Percentiles rank a stretch among this genome's conserved stretches.
phyloP scores from a whole-genome alignment of 371 early-diverging fungal species.

The Mucor indicus region DNA sequence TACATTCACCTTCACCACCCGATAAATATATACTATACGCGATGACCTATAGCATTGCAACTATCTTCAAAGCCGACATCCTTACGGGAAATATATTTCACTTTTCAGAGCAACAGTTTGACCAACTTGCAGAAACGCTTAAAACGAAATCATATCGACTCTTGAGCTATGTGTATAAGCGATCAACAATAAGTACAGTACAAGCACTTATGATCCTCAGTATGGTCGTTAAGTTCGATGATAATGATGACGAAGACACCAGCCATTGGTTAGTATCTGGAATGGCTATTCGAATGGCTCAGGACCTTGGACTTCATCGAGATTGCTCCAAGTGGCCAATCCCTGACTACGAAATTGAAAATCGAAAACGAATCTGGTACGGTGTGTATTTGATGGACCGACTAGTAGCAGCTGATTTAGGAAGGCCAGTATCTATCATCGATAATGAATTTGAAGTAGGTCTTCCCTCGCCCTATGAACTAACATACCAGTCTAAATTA shows the following conservation, averaged over 20 bases:
- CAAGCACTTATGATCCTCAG: conserved; percentile 35
- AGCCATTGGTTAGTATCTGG: conserved; percentile 43
- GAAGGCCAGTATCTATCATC: conserved; percentile 30
- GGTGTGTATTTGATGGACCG: conserved; percentile 34
- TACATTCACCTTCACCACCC: conserved; percentile 27
- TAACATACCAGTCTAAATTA: conserved; percentile 2
- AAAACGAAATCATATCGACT: conserved; percentile 21
- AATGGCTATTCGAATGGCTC: conserved; percentile 60
- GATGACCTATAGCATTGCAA: conserved; percentile 20
- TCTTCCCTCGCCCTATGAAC: conserved; percentile 35
- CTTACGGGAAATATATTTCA: conserved; percentile 4
- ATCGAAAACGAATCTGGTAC: conserved; percentile 43
- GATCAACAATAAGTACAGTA: conserved; percentile 38
- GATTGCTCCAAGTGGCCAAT: conserved; percentile 38
- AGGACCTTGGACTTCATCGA: conserved; percentile 54
- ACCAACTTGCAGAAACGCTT: conserved; percentile 8
- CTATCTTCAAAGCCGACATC: conserved; percentile 8
- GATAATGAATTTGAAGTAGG: conserved; percentile 43
- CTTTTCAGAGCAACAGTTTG: conserved; percentile 3
- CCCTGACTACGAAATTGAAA: conserved; percentile 38
- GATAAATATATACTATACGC: conserved; percentile 35
- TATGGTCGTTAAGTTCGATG: conserved; percentile 20
- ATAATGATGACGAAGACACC: conserved; percentile 29
- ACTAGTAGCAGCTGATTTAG: conserved; percentile 35
- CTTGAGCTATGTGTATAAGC: conserved; percentile 17